Evolutionary conservation across 2,329 filamentous ascomycete genomes (phyloP), one percentile per base, ranked within the genome.

Genomic region (Zasmidium citrigriseum): DNA sequence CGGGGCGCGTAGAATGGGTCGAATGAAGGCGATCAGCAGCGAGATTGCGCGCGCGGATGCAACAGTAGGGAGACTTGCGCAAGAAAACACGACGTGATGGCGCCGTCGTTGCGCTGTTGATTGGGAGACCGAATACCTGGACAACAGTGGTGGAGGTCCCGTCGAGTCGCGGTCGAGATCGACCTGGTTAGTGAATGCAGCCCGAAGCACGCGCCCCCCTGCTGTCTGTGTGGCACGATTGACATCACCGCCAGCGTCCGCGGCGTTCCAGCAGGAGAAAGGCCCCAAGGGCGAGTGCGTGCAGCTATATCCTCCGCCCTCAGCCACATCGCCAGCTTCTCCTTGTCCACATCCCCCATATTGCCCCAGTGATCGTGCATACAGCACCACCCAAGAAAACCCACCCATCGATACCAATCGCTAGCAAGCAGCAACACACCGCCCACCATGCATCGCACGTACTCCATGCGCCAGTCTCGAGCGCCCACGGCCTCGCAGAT

Each of bases 381-480:
- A 38, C 49, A 52, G 44, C n/a, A 41, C 27, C 49, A 23, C 20
- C 41, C 14, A 41, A 9, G 4, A 11, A 41, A 4, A 9, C 22
- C 22, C 16, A 16, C 3, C 41, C 14, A n/a, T n/a, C n/a, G n/a
- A n/a, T n/a, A n/a, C 16, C 34, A 41, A 41, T 41, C 34, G 18
- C 34, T 41, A 41, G 12, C 34, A 11, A 41, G 7, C 14, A n/a
- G n/a, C 34, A 41, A 41, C 34, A 27, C n/a, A 46, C 21, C 55
- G 68, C 66, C 68, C 66, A 73, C 47, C 59, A 99, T 99, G 93
- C 95, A 99, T 86, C 92, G 93, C 77, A 97, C 95, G 67, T 99
- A 98, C 78, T 96, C 92, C 71, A 96, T 97, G 95, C 93, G 95
- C 88, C 90, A 96, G 80, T 89, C 90, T 78, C 89, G 95, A 84